Base-by-base conservation (phyloP, 2,329 filamentous ascomycete species). In the Coniochaeta hoffmannii region DNA sequence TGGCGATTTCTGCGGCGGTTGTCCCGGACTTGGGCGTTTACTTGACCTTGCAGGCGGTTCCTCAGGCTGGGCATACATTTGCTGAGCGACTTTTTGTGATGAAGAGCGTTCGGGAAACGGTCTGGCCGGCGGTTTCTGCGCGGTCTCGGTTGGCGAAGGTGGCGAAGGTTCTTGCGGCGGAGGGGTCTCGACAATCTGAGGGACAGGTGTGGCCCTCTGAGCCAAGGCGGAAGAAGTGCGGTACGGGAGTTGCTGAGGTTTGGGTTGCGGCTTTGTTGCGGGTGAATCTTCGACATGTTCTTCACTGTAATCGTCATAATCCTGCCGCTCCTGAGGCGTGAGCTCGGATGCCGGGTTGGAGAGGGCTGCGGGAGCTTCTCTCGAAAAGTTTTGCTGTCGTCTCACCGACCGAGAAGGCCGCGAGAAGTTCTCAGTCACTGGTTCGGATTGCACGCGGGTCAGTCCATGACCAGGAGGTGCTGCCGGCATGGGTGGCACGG, bases 401-500 rank as follows among this genome's bases (percentile, higher is more conserved):
- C 78, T 69, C 22, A 78, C 71, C 32, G 76, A 70, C 55, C 73
- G 67, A 11, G 72, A 74, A 10, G 86, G 83, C 9, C 83, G 76
- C 11, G 86, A 88, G 64, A 83, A 86, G 62, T 86, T 87, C 57
- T 80, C 81, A 9, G 75, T 71, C 26, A 78, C 70, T 3, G 89
- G 86, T 64, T 93, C 89, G 4, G 89, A 89, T 64, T 87, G 82
- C 1, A 88, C 82, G 61, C 85, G 79, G 6, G 76, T 73, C 32
- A 90, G 70, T 7, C 75, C 74, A 54, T 83, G 75, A 26, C 76
- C 78, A 49, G 72, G 70, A 30, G 75, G 76, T 52, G 73, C 49
- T 31, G 49, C n/a, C 26, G 49, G 77, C 26, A 75, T 66, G 19
- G 50, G 24, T 15, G 50, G 41, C 12, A 51, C 22, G 26, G 73